phyloP scores from a whole-genome alignment of 805 yeast genomes.

The Vanderwaltozyma tropicalis region DNA sequence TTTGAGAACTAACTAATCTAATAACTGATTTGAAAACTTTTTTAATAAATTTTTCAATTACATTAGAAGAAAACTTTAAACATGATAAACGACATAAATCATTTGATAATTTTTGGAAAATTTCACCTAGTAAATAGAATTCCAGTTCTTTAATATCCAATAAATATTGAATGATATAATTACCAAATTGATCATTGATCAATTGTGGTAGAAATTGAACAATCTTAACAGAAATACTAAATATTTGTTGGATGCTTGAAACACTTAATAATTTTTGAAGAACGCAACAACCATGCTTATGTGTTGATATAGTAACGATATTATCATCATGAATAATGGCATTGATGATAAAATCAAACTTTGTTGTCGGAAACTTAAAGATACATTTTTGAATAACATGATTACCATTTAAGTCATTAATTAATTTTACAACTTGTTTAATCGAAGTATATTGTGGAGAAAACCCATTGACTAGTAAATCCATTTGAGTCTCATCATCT shows the following conservation, averaged over 20 bases:
- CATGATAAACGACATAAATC: slow-evolving; percentile 47
- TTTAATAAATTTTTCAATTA: slow-evolving; percentile 81
- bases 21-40: slow-evolving; percentile 26
- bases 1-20: not conserved
- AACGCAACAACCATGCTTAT: slow-evolving; percentile 80
- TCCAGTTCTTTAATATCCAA: slow-evolving; percentile 48
- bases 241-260: slow-evolving; percentile 44
- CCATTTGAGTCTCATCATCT: slow-evolving; percentile 45
- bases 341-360: slow-evolving; percentile 65
- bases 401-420: slow-evolving; percentile 72
- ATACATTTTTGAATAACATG: slow-evolving; percentile 76
- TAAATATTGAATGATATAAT: slow-evolving; percentile 69
- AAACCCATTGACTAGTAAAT: slow-evolving; percentile 40
- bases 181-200: slow-evolving; percentile 76
- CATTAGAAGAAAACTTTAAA: slow-evolving; percentile 90
- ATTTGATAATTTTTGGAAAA: slow-evolving; percentile 27
- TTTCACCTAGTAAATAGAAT: slow-evolving; percentile 34
- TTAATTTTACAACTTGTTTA: slow-evolving; percentile 53
- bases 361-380: slow-evolving; percentile 51
- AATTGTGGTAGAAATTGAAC: slow-evolving; percentile 43
- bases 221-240: slow-evolving; percentile 45
- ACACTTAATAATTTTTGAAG: slow-evolving; percentile 64
- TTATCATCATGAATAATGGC: slow-evolving; percentile 46
- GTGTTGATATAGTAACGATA: slow-evolving; percentile 58
- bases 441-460: slow-evolving; percentile 29